Evolutionary conservation across 2,329 filamentous ascomycete genomes (phyloP).

Genomic region (Aspergillus ruber): DNA sequence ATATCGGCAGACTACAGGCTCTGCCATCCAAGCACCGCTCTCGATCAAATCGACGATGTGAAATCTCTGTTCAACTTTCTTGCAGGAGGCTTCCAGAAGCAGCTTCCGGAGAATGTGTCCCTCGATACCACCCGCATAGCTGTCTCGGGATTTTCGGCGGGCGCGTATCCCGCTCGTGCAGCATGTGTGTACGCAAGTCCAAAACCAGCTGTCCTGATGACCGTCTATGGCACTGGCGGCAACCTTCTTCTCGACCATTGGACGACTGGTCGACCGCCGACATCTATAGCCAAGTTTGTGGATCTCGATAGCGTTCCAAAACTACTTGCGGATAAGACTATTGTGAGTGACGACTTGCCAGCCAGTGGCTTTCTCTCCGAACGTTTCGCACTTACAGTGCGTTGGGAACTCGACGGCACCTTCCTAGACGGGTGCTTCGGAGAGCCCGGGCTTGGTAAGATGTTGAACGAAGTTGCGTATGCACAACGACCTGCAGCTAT

Average conservation of each 20-base stretch:
- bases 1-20: constrained; percentile 17
- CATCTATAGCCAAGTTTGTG: constrained; percentile 11
- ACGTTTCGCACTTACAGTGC: constrained; percentile 14
- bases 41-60: constrained; percentile 17
- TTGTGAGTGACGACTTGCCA: constrained; percentile 14
- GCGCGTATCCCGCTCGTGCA: constrained; percentile 17
- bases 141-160: constrained; percentile 16
- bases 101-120: constrained; percentile 2
- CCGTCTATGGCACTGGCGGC: constrained; percentile 12
- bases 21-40: constrained; percentile 13
- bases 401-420: constrained; percentile 15
- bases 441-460: constrained; percentile 6
- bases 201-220: constrained; percentile 12
- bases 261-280: constrained; percentile 12
- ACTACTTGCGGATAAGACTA: constrained; percentile 10
- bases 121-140: constrained; percentile 13
- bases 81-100: constrained; percentile 3
- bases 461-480: constrained; percentile 7
- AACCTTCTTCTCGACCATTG: constrained; percentile 16
- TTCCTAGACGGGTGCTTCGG: constrained; percentile 15
- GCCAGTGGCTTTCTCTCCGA: constrained; percentile 3
- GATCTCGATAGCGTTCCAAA: constrained; percentile 6
- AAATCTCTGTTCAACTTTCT: constrained; percentile 12
- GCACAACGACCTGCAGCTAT: constrained; percentile 6
- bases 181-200: constrained; percentile 16